Base-by-base conservation (phyloP, 2,329 filamentous ascomycete species). In the Penicillium sp. region DNA sequence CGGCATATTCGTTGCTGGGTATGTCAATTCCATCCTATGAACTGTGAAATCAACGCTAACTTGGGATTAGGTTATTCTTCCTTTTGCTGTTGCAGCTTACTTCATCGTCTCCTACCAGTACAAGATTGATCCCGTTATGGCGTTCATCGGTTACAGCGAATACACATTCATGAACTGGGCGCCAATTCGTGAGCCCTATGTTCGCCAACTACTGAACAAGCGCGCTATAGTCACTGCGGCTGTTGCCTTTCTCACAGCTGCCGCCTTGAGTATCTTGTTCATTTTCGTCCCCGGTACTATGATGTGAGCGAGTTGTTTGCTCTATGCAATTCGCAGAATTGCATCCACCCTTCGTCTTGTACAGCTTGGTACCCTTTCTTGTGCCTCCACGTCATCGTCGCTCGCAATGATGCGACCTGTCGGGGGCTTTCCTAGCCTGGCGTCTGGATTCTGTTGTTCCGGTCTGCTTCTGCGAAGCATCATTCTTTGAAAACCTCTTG, bases 121-220 rank as follows among this genome's bases (percentile, higher is more conserved):
- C 77, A 92, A 91, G 61, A 85, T 99, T 49, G 94, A 99, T 68
- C 93, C 95, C 0, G 80, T 96, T 59, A 85, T 97, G 73, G 94
- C 92, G 4, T 82, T 97, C 20, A 73, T 89, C n/a, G 92, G 93
- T 33, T 88, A 87, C 73, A 97, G 92, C 78, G 95, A 99, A 78
- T 97, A 97, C 77, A 97, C 93, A 0, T 92, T 96, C 49, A 92
- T 97, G 81, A 89, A 87, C 74, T 97, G 95, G 79, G 89, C 89
- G 23, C 84, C 85, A 40, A 90, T 97, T 60, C 86, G 89, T 53
- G 94, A 99, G 75, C 90, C 92, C 0, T 99, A 94, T 70, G 89
- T 99, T 53, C 88, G 90, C 61, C 89, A 86, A 69, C 85, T 97
- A 20, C 82, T 99, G 53, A 86, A 85, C 63, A 92, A 92, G 72